These are phyloP conservation scores for Colletotrichum eleusines DNA, from an alignment of 2,329 filamentous ascomycete species.

Conservation along the genomic window DNA sequence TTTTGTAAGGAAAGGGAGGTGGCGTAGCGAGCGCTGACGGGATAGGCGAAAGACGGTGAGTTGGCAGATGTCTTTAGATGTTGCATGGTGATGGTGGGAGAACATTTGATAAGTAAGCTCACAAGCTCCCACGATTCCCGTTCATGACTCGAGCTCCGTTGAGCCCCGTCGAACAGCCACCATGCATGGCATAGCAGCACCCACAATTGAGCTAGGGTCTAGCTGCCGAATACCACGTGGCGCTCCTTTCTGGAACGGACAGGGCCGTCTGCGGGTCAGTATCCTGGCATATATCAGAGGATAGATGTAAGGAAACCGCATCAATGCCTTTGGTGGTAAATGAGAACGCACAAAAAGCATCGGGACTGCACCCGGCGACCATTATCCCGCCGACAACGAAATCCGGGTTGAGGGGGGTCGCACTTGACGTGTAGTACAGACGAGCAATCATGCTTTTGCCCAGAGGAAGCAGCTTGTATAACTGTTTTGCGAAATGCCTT, in stretches of 20 bases:
- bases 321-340: neutral
- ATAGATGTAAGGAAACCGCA: neutral
- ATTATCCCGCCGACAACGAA: neutral
- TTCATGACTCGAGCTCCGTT: constrained; percentile 1
- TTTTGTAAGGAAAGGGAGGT: neutral
- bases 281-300: neutral
- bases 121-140: neutral
- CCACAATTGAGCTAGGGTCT: neutral
- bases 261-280: neutral
- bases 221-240: neutral
- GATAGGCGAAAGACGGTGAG: neutral
- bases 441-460: neutral
- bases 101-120: neutral
- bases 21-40: neutral
- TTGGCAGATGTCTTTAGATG: neutral
- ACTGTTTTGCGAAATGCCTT: neutral
- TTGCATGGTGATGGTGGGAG: neutral
- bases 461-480: neutral
- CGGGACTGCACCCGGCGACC: neutral
- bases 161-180: neutral
- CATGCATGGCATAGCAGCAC: neutral
- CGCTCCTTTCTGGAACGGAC: neutral
- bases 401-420: neutral
- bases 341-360: neutral
- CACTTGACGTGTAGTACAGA: neutral